phyloP scores from a whole-genome alignment of 495 filamentous ascomycete genomes.

The Neurospora terricola region DNA sequence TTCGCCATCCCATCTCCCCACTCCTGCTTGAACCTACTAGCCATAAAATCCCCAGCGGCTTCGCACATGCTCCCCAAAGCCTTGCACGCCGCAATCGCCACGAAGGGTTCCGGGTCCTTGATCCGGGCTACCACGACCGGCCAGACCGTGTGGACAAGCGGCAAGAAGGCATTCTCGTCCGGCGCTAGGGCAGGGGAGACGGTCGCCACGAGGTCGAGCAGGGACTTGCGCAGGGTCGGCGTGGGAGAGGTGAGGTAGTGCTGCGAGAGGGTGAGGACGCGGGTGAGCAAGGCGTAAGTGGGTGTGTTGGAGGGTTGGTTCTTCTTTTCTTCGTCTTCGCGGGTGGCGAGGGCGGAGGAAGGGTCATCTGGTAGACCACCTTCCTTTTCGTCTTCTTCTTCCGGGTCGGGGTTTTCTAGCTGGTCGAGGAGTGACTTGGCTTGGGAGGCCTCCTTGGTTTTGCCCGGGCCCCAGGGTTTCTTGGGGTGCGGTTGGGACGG shows the following conservation, averaged over 20 bases:
- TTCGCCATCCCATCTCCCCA: constrained; percentile 47
- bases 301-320: constrained; percentile 35
- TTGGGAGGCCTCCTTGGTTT: constrained; percentile 19
- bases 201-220: constrained; percentile 63
- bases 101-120: constrained; percentile 63
- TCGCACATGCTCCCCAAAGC: constrained; percentile 52
- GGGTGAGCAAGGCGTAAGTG: constrained; percentile 54
- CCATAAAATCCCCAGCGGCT: constrained; percentile 73
- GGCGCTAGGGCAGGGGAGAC: constrained; percentile 56
- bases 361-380: constrained; percentile 4
- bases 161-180: constrained; percentile 74
- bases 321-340: constrained; percentile 31
- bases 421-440: constrained; percentile 33
- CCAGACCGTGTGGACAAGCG: constrained; percentile 83
- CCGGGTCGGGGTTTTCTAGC: constrained; percentile 10
- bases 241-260: constrained; percentile 81
- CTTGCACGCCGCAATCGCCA: constrained; percentile 58
- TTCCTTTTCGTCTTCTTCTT: constrained; percentile 2
- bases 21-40: constrained; percentile 54
- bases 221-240: constrained; percentile 61
- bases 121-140: constrained; percentile 63
- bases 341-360: neutral
- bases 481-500: constrained; percentile 11
- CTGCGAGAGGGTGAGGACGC: constrained; percentile 61
- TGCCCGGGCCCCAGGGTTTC: constrained; percentile 29